These are phyloP conservation scores for Hericium rajendrae DNA, from an alignment of 768 basidiomycete species.

Conservation along the genomic window DNA sequence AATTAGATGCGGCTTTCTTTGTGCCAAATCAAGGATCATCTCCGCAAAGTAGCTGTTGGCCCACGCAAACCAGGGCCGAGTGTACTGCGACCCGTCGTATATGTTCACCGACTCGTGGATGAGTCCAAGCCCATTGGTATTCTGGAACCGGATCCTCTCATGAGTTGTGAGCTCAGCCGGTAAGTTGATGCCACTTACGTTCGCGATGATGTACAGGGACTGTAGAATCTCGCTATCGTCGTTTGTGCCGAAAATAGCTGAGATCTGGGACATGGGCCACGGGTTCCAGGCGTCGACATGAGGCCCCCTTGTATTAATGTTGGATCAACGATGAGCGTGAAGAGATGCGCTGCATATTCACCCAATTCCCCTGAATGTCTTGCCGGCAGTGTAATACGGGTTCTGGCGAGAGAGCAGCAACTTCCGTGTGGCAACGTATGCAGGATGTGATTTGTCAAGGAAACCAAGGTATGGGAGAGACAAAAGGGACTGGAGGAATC, in stretches of 20 bases:
- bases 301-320: slow-evolving; percentile 42
- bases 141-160: slow-evolving; percentile 28
- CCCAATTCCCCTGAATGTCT: slow-evolving; percentile 61
- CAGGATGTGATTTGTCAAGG: slow-evolving; percentile 45
- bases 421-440: slow-evolving; percentile 57
- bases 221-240: slow-evolving; percentile 58
- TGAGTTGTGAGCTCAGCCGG: slow-evolving; percentile 3
- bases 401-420: slow-evolving; percentile 52
- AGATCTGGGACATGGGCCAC: slow-evolving; percentile 80
- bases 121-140: slow-evolving; percentile 64
- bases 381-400: slow-evolving; percentile 60
- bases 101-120: slow-evolving; percentile 71
- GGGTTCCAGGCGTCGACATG: slow-evolving; percentile 67
- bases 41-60: slow-evolving; percentile 79
- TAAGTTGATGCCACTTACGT: slow-evolving; percentile 36
- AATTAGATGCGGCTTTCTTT: slow-evolving; percentile 61
- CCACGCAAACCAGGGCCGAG: slow-evolving; percentile 76
- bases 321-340: not conserved
- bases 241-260: slow-evolving; percentile 65
- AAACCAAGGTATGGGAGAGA: slow-evolving; percentile 76
- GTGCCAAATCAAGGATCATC: slow-evolving; percentile 70
- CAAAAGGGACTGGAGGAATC: slow-evolving; percentile 47
- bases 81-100: slow-evolving; percentile 46
- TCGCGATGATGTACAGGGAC: slow-evolving; percentile 54
- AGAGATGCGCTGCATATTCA: slow-evolving; percentile 22